Evolutionary conservation across 2,329 filamentous ascomycete genomes (phyloP).

Genomic region (Rutstroemia sp.): DNA sequence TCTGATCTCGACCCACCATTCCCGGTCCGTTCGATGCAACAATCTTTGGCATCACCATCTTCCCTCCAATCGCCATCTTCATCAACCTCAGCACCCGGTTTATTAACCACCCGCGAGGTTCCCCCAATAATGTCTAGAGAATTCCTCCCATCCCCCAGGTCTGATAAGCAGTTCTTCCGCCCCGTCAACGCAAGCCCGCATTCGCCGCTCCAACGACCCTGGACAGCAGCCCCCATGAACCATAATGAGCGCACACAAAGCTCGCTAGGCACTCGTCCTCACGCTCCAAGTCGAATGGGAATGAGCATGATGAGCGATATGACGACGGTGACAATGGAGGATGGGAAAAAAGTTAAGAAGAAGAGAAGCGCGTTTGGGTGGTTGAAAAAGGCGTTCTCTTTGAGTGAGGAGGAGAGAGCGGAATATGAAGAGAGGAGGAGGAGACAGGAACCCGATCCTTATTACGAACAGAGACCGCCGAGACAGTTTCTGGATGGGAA

Average conservation of each 20-base stretch:
- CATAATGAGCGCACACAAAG: constrained; percentile 17
- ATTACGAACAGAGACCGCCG: constrained; percentile 11
- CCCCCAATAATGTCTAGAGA: constrained; percentile 13
- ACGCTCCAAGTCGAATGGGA: constrained; percentile 28
- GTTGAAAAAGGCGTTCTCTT: constrained; percentile 59
- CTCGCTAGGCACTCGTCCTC: constrained; percentile 15
- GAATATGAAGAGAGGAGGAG: constrained; percentile 49
- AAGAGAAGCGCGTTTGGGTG: constrained; percentile 62
- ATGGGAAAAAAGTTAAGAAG: constrained; percentile 45
- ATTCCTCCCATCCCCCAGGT: constrained; percentile 33
- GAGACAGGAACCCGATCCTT: constrained; percentile 13
- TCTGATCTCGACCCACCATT: constrained; percentile 25
- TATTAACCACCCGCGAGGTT: background rate
- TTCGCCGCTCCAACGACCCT: constrained; percentile 47
- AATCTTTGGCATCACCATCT: constrained; percentile 8
- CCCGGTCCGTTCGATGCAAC: constrained; percentile 11
- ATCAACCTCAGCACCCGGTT: background rate
- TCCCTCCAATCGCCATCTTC: constrained; percentile 8
- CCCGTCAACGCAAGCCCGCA: constrained; percentile 57
- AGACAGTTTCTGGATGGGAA: constrained; percentile 23
- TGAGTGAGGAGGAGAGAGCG: constrained; percentile 55
- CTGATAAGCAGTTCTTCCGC: constrained; percentile 50
- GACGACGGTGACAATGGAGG: constrained; percentile 33
- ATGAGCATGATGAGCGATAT: constrained; percentile 49
- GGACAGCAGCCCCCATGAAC: constrained; percentile 27